Base-by-base conservation (phyloP, 2,329 filamentous ascomycete species). In the Fusarium anthophilum region DNA sequence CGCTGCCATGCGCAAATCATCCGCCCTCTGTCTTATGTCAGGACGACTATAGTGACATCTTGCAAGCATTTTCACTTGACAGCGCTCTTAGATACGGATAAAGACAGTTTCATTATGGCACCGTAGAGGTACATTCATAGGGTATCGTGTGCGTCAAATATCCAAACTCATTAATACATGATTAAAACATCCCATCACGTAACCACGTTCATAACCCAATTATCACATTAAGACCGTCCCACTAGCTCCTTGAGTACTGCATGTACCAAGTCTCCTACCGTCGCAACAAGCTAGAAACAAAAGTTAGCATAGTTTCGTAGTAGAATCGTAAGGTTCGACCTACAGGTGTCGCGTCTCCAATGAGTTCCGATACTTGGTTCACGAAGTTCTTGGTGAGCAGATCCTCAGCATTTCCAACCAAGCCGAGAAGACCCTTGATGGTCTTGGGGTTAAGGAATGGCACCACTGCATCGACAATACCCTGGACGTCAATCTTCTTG, bases 381-480 rank as follows among this genome's bases (percentile, higher is more conserved):
- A 86, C 82, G 70, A 86, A 86, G 2, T 80, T 78, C 35, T 79
- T 71, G 9, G 80, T 82, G 12, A 86, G 72, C 20, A 86, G 74
- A 30, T 75, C 66, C 60, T 83, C 81, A 1, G 84, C 84, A 38
- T 86, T 85, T 32, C 76, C 78, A 10, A 70, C 67, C n/a, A 70
- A 11, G 20, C 59, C 41, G 13, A 86, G 69, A 9, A 86, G 76
- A 8, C 50, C 75, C 24, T 84, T 60, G 22, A 86, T 73, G 35
- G 79, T 80, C 73, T 82, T 81, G 37, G 83, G 83, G 8, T 83
- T 85, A 45, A 86, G 80, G 39, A 86, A 78, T 30, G 84, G 84
- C 64, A 79, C 76, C 48, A 84, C 60, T 32, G 81, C 75, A 38
- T 83, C 80, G 24, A 85, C 75, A 3, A 81, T 79, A 5, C 80